These are phyloP conservation scores for Boeremia exigua DNA, from an alignment of 2,329 filamentous ascomycete species.

Conservation along the genomic window DNA sequence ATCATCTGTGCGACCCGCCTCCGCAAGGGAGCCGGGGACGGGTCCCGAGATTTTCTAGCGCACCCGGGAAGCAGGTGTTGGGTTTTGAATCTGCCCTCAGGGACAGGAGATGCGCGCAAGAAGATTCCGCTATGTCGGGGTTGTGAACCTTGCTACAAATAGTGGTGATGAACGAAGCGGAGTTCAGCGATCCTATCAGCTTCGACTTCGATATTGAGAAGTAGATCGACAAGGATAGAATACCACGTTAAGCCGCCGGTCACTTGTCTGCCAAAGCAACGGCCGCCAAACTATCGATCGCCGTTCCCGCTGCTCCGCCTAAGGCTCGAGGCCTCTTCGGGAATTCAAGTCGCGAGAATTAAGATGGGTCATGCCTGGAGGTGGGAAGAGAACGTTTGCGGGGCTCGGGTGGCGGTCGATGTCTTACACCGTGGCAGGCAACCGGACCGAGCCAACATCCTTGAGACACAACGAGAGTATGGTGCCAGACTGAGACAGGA, in stretches of 20 bases:
- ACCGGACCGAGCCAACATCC: background rate
- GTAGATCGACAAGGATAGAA: background rate
- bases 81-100: background rate
- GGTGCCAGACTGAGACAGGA: constrained; percentile 10
- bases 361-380: background rate
- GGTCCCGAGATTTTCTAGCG: constrained; percentile 6
- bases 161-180: background rate
- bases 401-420: background rate
- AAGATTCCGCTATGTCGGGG: background rate
- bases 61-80: constrained; percentile 16
- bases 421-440: constrained; percentile 17
- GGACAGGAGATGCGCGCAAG: constrained; percentile 3
- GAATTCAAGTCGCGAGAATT: background rate
- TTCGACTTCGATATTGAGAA: background rate
- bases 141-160: background rate
- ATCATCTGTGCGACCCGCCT: constrained; percentile 1
- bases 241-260: background rate
- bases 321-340: background rate
- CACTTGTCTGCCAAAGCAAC: background rate
- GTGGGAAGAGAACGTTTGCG: constrained; percentile 1
- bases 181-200: constrained; percentile 1
- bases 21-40: background rate
- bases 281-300: background rate
- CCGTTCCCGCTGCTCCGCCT: background rate
- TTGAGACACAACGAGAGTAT: constrained; percentile 2